Conservation (phyloP, 768 basidiomycete species). For the Mycena alexandri region DNA sequence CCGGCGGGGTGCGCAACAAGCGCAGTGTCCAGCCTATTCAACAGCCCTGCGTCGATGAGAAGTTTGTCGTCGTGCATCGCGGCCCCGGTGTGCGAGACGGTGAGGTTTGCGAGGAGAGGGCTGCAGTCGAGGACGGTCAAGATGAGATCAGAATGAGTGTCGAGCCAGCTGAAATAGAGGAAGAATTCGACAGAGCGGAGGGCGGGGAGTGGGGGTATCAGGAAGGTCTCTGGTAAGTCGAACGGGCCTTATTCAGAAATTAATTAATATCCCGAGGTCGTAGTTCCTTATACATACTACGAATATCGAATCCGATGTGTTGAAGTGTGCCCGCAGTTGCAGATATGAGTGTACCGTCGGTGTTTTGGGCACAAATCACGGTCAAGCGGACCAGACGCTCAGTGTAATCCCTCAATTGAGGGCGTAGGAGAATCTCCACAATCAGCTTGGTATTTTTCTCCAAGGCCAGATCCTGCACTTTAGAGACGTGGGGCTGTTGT, state of each 20-base stretch:
- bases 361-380: not conserved
- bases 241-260: not conserved
- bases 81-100: not conserved
- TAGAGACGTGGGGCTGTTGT: not conserved
- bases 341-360: not conserved
- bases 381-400: not conserved
- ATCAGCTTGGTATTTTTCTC: not conserved
- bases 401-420: not conserved
- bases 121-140: not conserved
- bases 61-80: not conserved
- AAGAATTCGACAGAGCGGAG: conserved; percentile 7
- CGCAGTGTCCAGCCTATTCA: not conserved
- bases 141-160: no score
- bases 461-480: not conserved
- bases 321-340: not conserved
- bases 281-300: not conserved
- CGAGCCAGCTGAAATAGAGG: not conserved
- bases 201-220: not conserved
- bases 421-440: not conserved
- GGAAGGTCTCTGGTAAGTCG: not conserved
- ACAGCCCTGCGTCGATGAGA: not conserved
- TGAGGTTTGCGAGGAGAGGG: not conserved
- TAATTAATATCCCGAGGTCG: no score
- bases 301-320: not conserved
- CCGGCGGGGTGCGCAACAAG: not conserved